A percentile compares a stretch with the other conserved stretches of the same genome.
Conservation (phyloP, 768 basidiomycete species). For the Boletus speciosus region DNA sequence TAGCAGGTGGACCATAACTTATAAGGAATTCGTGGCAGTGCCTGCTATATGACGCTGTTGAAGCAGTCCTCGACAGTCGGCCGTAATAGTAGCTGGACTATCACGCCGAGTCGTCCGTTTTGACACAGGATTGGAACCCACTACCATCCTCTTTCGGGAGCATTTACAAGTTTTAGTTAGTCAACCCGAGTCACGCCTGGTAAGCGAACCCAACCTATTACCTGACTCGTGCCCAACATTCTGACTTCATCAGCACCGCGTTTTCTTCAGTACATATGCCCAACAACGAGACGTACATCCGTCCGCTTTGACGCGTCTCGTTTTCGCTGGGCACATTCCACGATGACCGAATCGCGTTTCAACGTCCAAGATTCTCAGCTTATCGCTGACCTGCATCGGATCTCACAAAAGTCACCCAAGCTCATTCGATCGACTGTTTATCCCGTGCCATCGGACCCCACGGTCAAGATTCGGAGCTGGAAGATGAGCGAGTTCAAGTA, state of each 20-base stretch:
- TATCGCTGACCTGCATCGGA: constrained; percentile 46
- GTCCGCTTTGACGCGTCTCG: constrained; percentile 2
- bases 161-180: not conserved
- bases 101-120: not conserved
- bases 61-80: not conserved
- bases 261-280: constrained; percentile 16
- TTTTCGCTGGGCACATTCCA: not conserved
- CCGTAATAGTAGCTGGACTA: not conserved
- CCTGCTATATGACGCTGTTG: too few species aligned
- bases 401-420: constrained; percentile 57
- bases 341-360: constrained; percentile 25
- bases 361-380: constrained; percentile 55
- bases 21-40: not conserved
- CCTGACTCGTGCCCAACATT: constrained; percentile 4
- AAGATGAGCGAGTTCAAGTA: constrained; percentile 98
- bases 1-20: too few species aligned
- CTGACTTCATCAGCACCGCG: not conserved
- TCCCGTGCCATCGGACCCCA: constrained; percentile 52
- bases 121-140: not conserved
- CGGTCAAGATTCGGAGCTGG: constrained; percentile 73
- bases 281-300: not conserved
- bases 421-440: constrained; percentile 62
- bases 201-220: not conserved
- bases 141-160: not conserved
- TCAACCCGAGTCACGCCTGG: constrained; percentile 2